Evolutionary conservation across 768 basidiomycete species (phyloP), one percentile per base, ranked within the genome.

Genomic region (Dacryopinax primogenitus): DNA sequence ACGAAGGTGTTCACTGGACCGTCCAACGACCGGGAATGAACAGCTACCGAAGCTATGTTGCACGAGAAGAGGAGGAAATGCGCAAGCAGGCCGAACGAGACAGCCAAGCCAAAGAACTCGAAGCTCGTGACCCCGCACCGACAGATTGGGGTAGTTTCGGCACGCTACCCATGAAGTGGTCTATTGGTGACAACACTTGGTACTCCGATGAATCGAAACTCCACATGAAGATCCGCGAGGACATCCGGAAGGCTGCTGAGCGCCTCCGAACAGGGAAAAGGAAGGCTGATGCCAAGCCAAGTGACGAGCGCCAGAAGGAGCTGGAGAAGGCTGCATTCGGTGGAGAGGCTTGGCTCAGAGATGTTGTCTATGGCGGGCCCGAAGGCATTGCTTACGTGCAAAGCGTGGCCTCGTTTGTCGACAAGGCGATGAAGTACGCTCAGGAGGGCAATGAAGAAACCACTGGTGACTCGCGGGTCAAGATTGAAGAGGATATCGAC

Each of bases 291-390:
- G 30, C 18, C 26, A 15, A 58, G 51, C 26, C 51, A 3, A 30
- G 3, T 13, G 18, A 58, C 26, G 51, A 58, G 3, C 13, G 13
- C 9, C 26, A 58, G 51, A 58, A 30, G 26, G 51, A 58, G 51
- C 11, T 58, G 3, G 51, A 58, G 26, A 58, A 58, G 51, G 51
- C 51, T 30, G 51, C 58, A 18, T 36, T 32, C 0, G 78, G 80
- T 2, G 82, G 83, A 7, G 85, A 88, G 74, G 79, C 78, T n/a
- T 88, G 86, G 69, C 51, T 90, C 18, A 75, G 81, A 21, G 86
- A 89, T 71, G 71, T 88, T n/a, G 87, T 90, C 0, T 90, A 90
- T 71, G 88, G 89, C 0, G 88, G 89, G 51, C 78, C 83, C 0
- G 87, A 88, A 65, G 88, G 89, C 1, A 74, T 84, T 30, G 88